Conservation (phyloP, 2,329 filamentous ascomycete genomes). For the Myrmaecium sp. region DNA sequence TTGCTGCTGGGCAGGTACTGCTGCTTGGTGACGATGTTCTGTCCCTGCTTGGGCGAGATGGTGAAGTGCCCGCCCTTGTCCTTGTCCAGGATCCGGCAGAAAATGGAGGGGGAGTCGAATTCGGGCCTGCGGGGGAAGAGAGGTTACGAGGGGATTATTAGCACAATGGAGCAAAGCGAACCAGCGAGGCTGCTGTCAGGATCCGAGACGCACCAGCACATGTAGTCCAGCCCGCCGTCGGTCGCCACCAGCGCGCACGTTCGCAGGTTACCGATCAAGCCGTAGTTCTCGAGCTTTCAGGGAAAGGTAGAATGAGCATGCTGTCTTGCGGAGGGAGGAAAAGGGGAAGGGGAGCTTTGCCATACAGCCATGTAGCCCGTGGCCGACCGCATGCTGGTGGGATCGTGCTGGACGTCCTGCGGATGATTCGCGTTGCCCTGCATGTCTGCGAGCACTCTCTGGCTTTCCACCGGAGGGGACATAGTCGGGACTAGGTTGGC, state of each 20-base stretch:
- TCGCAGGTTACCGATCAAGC: slow-evolving; percentile 66
- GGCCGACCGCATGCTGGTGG: no score
- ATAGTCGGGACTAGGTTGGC: no score
- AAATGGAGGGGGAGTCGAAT: slow-evolving; percentile 62
- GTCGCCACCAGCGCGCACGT: slow-evolving; percentile 62
- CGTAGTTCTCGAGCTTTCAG: slow-evolving; percentile 51
- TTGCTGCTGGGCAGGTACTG: slow-evolving; percentile 61
- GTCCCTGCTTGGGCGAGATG: slow-evolving; percentile 33
- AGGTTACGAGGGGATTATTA: slow-evolving; percentile 1
- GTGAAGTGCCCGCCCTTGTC: slow-evolving; percentile 59
- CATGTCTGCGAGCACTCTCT: no score
- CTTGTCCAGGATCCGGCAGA: slow-evolving; percentile 58
- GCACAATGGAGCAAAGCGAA: background rate
- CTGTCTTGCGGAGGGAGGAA: no score
- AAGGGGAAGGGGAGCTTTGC: no score
- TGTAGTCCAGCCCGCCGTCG: slow-evolving; percentile 57
- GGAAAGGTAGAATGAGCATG: no score
- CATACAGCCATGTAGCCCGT: no score
- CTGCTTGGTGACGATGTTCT: slow-evolving; percentile 53
- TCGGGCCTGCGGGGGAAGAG: slow-evolving; percentile 40
- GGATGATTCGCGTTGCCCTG: no score
- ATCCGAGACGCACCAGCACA: slow-evolving; percentile 49
- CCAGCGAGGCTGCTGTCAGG: slow-evolving; percentile 2
- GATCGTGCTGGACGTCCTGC: no score
- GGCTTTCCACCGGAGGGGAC: no score